phyloP scores from a whole-genome alignment of 495 filamentous ascomycete genomes.

The Thermochaetoides thermophila region DNA sequence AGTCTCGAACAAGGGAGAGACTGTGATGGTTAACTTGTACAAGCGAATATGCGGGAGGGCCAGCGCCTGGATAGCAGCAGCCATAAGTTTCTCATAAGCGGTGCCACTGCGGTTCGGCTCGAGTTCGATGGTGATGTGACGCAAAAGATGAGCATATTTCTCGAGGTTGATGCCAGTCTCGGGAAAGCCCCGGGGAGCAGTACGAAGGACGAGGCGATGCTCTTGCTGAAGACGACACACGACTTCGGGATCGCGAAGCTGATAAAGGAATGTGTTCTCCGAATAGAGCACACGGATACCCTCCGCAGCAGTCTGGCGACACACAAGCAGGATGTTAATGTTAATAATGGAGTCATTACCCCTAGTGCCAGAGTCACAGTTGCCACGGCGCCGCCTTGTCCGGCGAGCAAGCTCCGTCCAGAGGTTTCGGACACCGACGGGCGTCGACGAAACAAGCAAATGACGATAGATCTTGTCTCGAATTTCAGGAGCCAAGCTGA shows the following conservation, averaged over 20 bases:
- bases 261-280: conserved; percentile 26
- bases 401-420: conserved; percentile 19
- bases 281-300: conserved; percentile 24
- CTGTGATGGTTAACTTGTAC: conserved; percentile 19
- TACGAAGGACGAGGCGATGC: background rate
- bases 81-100: conserved; percentile 12
- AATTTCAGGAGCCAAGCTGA: conserved; percentile 19
- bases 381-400: no score
- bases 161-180: conserved; percentile 15
- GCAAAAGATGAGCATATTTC: conserved; percentile 23
- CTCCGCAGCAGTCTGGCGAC: conserved; percentile 13
- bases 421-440: conserved; percentile 19
- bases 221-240: background rate
- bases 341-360: conserved; percentile 9
- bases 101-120: conserved; percentile 16
- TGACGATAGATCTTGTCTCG: conserved; percentile 22
- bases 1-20: conserved; percentile 4
- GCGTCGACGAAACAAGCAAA: conserved; percentile 17
- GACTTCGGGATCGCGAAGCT: conserved; percentile 19
- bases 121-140: conserved; percentile 22
- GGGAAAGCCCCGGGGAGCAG: background rate
- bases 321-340: conserved; percentile 18
- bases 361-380: background rate
- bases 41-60: conserved; percentile 9
- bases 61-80: conserved; percentile 8